Conservation (phyloP, 2,329 filamentous ascomycete genomes). For the Fusarium gaditjirri region DNA sequence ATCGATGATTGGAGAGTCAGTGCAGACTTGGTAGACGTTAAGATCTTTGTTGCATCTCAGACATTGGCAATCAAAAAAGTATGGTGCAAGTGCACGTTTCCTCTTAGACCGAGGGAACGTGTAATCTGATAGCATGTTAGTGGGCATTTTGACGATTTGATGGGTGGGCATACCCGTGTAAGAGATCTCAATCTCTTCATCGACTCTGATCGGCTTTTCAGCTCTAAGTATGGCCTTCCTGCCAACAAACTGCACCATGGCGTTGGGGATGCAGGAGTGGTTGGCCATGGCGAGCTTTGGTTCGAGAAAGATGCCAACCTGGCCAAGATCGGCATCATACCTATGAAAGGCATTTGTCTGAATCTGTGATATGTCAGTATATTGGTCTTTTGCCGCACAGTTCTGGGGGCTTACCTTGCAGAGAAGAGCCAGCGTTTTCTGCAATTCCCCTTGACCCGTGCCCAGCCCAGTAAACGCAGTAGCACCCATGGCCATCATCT, state of each 20-base stretch:
- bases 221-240: constrained; percentile 63
- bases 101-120: constrained; percentile 58
- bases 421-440: constrained; percentile 58
- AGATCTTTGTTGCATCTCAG: constrained; percentile 61
- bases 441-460: constrained; percentile 50
- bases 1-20: constrained; percentile 52
- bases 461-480: constrained; percentile 56
- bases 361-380: constrained; percentile 54
- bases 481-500: constrained; percentile 58
- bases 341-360: constrained; percentile 71
- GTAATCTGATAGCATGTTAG: constrained; percentile 53
- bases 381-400: background rate
- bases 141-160: background rate
- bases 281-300: constrained; percentile 68
- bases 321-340: constrained; percentile 62
- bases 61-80: constrained; percentile 65
- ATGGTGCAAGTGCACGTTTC: constrained; percentile 56
- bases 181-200: constrained; percentile 69
- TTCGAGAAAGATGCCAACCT: constrained; percentile 67
- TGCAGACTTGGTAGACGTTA: constrained; percentile 64
- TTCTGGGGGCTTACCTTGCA: constrained; percentile 63
- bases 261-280: constrained; percentile 71
- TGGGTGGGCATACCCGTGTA: constrained; percentile 62
- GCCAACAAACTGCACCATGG: constrained; percentile 65
- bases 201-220: constrained; percentile 58